phyloP scores from a whole-genome alignment of 345 rosid genomes.

The Erysimum cheiranthoides region DNA sequence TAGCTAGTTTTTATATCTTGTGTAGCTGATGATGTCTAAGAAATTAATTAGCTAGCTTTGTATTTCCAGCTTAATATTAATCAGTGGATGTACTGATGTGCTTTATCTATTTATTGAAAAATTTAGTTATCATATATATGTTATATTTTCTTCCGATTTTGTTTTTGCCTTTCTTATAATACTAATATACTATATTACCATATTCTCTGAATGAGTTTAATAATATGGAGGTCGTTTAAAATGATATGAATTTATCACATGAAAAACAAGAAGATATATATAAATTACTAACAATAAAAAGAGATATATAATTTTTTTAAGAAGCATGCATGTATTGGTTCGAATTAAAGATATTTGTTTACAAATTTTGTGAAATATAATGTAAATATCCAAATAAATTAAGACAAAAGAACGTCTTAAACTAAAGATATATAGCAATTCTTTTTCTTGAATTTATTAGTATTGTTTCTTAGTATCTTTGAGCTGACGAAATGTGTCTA shows the following conservation, averaged over 20 bases:
- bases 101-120: constrained; percentile 21
- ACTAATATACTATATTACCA: not conserved
- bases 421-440: not conserved
- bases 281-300: not conserved
- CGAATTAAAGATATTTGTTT: constrained; percentile 1
- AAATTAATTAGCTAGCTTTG: constrained; percentile 32
- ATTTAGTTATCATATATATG: constrained; percentile 2
- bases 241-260: not conserved
- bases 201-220: not conserved
- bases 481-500: constrained; percentile 2
- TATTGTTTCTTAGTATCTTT: not conserved
- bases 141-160: not conserved
- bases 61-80: constrained; percentile 40
- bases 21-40: constrained; percentile 11
- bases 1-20: constrained; percentile 1
- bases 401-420: not conserved
- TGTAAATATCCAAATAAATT: constrained; percentile 7
- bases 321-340: constrained; percentile 2
- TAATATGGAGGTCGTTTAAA: constrained; percentile 1
- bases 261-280: not conserved
- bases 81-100: constrained; percentile 43
- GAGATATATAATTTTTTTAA: not conserved
- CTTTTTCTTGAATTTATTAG: not conserved
- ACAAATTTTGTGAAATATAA: not conserved
- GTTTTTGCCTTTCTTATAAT: not conserved